phyloP scores from a whole-genome alignment of 495 filamentous ascomycete genomes.

The Penicillium lividum region DNA sequence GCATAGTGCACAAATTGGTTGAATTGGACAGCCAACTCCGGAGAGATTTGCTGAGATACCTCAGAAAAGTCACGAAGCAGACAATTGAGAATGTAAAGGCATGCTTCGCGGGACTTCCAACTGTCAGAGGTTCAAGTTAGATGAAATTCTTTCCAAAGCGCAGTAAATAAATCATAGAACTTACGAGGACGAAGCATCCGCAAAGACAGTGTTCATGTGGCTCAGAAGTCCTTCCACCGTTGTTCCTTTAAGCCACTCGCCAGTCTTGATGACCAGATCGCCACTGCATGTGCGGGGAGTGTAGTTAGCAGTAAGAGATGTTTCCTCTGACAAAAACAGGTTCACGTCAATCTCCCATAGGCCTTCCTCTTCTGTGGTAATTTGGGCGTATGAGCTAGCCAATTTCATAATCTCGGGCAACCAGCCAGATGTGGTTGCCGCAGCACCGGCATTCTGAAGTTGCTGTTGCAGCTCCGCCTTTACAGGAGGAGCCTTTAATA shows the following conservation, averaged over 20 bases:
- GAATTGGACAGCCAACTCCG: constrained; percentile 68
- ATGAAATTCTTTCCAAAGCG: not conserved
- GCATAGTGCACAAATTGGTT: constrained; percentile 77
- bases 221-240: constrained; percentile 73
- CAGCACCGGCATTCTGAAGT: constrained; percentile 58
- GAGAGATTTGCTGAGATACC: constrained; percentile 62
- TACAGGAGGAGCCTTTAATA: constrained; percentile 79
- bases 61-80: constrained; percentile 81
- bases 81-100: constrained; percentile 78
- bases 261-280: constrained; percentile 88
- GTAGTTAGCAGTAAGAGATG: constrained; percentile 93
- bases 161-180: constrained; percentile 17
- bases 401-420: constrained; percentile 79
- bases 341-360: constrained; percentile 97
- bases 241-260: constrained; percentile 75
- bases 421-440: constrained; percentile 62
- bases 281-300: constrained; percentile 89
- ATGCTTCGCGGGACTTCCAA: constrained; percentile 73
- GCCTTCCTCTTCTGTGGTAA: constrained; percentile 87
- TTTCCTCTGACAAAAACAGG: constrained; percentile 92
- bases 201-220: constrained; percentile 69
- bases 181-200: constrained; percentile 54
- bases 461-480: constrained; percentile 80
- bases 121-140: constrained; percentile 35
- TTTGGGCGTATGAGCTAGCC: constrained; percentile 83